A percentile compares a stretch with the other conserved stretches of the same genome.
Conservation (phyloP, 805 yeast genomes). For the Saccharomycopsis sp. region DNA sequence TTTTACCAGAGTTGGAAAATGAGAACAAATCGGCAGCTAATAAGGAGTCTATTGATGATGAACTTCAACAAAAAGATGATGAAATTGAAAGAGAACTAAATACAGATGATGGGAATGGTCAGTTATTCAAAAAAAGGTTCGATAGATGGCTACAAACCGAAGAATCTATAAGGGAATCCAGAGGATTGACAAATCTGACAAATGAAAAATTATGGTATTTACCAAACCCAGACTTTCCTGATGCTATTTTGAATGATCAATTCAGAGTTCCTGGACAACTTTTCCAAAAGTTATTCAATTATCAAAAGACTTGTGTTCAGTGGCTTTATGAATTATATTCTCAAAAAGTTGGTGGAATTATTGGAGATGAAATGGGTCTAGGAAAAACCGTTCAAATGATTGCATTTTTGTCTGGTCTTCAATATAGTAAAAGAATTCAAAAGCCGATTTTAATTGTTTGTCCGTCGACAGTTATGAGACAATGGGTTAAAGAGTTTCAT, state of each 20-base stretch:
- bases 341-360: conserved; percentile 87
- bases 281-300: conserved; percentile 76
- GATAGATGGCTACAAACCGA: conserved; percentile 41
- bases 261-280: conserved; percentile 86
- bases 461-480: conserved; percentile 93
- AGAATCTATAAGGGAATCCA: not conserved
- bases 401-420: conserved; percentile 83
- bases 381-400: conserved; percentile 94
- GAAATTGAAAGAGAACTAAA: conserved; percentile 20
- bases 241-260: conserved; percentile 59
- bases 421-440: conserved; percentile 62
- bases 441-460: conserved; percentile 84
- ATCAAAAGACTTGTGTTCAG: conserved; percentile 93
- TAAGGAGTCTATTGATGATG: conserved; percentile 21
- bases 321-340: conserved; percentile 94
- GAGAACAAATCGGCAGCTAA: conserved; percentile 19
- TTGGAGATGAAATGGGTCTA: conserved; percentile 97
- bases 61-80: conserved; percentile 22
- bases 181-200: conserved; percentile 8
- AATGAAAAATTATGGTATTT: conserved; percentile 50
- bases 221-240: conserved; percentile 71
- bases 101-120: conserved; percentile 68
- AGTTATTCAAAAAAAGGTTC: conserved; percentile 48
- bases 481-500: conserved; percentile 96
- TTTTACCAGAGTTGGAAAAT: conserved; percentile 17